These are phyloP conservation scores for Nitzschia sp. DNA, from an alignment of 108 stramenopile genomes.

Conservation along the genomic window DNA sequence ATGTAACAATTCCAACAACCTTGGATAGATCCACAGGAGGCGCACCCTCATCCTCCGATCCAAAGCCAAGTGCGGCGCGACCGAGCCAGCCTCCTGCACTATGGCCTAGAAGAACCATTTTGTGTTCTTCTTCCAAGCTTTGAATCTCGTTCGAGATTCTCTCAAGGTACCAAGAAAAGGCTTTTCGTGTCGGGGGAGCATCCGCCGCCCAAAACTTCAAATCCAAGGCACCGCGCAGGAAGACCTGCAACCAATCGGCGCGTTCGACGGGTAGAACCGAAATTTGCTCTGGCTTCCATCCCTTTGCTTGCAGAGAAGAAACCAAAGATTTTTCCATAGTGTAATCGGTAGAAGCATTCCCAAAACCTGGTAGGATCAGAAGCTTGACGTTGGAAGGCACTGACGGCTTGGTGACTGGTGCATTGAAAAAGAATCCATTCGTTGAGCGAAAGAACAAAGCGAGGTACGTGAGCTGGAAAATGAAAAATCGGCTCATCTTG, in stretches of 20 bases:
- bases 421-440: conserved; percentile 5
- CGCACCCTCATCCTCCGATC: conserved; percentile 39
- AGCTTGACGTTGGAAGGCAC: background rate
- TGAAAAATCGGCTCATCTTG: background rate
- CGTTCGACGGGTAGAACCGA: conserved; percentile 72
- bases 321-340: conserved; percentile 42
- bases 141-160: conserved; percentile 57
- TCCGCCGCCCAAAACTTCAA: conserved; percentile 72
- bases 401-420: background rate
- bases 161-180: conserved; percentile 89
- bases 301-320: conserved; percentile 45
- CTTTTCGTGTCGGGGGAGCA: conserved; percentile 59
- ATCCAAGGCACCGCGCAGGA: conserved; percentile 63
- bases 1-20: conserved; percentile 50
- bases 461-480: background rate
- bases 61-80: conserved; percentile 79
- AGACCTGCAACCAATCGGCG: conserved; percentile 85
- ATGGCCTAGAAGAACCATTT: conserved; percentile 76
- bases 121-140: conserved; percentile 35
- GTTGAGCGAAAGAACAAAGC: background rate
- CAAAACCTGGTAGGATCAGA: conserved; percentile 83
- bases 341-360: conserved; percentile 81
- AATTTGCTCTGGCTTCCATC: conserved; percentile 56
- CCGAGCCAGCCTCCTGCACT: conserved; percentile 92
- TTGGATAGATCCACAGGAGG: conserved; percentile 41